Base-by-base conservation (phyloP, 495 filamentous ascomycete genomes). In the Aspergillus ostianus region DNA sequence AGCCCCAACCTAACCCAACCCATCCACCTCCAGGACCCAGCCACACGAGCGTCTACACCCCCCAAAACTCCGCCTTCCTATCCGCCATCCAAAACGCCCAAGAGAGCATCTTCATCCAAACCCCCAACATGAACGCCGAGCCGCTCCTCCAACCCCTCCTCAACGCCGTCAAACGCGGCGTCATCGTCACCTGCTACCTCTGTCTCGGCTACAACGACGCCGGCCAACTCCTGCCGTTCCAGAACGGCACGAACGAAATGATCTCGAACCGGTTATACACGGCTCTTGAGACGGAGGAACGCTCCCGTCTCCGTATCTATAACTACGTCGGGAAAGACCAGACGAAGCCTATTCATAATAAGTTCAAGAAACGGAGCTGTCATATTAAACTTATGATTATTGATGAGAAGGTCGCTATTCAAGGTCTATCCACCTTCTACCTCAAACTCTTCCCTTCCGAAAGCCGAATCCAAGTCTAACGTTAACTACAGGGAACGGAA, bases 161-260 rank as follows among this genome's bases (percentile, higher is more conserved):
- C 1, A 80, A 81, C 19, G 88, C 89, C 2, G 81, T 84, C n/a
- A 79, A 84, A 53, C 78, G 88, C 17, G 88, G 88, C 15, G 73
- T 91, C 3, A 72, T 82, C 12, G 85, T 92, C 2, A 83, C 81
- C 3, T 86, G 80, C 65, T 91, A 90, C 58, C 72, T 92, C 20
- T 90, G 87, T 55, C 79, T 92, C 1, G 87, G 90, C 1, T 93
- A 93, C 68, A 92, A 92, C 62, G 89, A 93, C 60, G 76, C 85
- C 8, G 89, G 89, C 55, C 87, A 92, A 64, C 75, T 92, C 13
- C 82, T 93, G 2, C 90, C 89, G 1, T 77, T 80, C 58, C 90
- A 93, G 71, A 86, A 86, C 50, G 90, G 90, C 2, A 88, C 85
- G 15, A 93, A 93, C 69, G 89, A 91, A 54, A 84, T 85, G 77